Base-by-base conservation (phyloP, 108 stramenopile genomes). In the Cyclotella sp. region DNA sequence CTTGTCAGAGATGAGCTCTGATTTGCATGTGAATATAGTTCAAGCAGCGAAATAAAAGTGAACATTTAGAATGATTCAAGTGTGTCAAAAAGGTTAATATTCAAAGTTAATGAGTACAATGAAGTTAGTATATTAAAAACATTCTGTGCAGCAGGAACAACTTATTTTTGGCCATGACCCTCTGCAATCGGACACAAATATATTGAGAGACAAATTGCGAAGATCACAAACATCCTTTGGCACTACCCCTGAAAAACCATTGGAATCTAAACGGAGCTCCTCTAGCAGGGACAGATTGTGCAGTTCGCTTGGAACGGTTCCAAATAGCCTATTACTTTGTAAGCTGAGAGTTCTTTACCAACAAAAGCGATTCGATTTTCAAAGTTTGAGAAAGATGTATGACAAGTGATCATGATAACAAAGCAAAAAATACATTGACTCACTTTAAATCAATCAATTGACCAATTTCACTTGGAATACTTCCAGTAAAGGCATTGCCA, bases 111-210 rank as follows among this genome's bases (percentile, higher is more conserved):
- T 34, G 34, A 2, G 34, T 6, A 34, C 4, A 2, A 34, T 34
- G 34, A 34, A 34, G 6, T 34, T 34, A 34, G 4, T 5, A 2
- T 34, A 40, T 69, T 62, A 72, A 28, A 58, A 62, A 62, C 73
- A 74, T 41, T 74, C 63, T 28, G 73, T 74, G 51, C 73, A 74
- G 47, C 73, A 74, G 11, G 51, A 54, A 54, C 73, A 74, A 6
- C 52, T 21, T 0, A 74, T 53, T 34, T 52, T 46, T 6, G 73
- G 54, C 42, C 24, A 30, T 19, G 34, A 22, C 41, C 73, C 73
- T 28, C 63, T 52, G 43, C 73, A 74, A 42, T 74, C 73, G 27
- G 63, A 64, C 30, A 54, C 24, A 26, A 74, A 74, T 4, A n/a
- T 44, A 18, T 12, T 5, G 9, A 74, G 63, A 45, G 22, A 39